These are phyloP conservation scores for Hymenoscyphus scutula DNA, from an alignment of 2,329 filamentous ascomycete genomes.

Conservation along the genomic window DNA sequence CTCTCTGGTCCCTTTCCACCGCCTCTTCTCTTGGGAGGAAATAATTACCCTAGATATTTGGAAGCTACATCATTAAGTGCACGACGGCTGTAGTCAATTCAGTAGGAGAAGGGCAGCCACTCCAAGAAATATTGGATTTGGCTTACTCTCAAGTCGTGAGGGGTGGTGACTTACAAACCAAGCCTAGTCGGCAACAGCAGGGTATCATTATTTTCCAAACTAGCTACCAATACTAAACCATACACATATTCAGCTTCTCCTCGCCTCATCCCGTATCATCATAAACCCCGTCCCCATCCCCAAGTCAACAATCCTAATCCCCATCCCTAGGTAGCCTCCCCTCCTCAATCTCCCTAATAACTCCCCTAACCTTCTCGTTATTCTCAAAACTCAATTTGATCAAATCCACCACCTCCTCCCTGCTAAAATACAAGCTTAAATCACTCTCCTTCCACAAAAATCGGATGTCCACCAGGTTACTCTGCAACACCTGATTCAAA, in stretches of 20 bases:
- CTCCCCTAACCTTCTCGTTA: constrained; percentile 55
- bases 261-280: background rate
- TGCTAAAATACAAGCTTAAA: constrained; percentile 60
- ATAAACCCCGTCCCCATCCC: background rate
- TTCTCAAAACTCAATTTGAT: constrained; percentile 64
- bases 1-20: no score
- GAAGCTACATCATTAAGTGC: no score
- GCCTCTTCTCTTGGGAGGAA: no score
- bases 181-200: background rate
- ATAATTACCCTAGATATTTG: no score
- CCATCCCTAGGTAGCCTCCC: constrained; percentile 44
- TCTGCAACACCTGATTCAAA: constrained; percentile 63
- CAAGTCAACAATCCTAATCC: no score
- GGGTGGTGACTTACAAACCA: no score
- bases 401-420: constrained; percentile 60
- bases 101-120: no score
- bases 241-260: background rate
- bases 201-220: constrained; percentile 1
- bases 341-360: constrained; percentile 56
- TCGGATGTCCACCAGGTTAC: constrained; percentile 61
- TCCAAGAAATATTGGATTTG: no score
- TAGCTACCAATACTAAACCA: background rate
- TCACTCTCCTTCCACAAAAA: constrained; percentile 66
- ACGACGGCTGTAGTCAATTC: no score
- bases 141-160: no score